Base-by-base conservation (phyloP, 176 grass and related monocot genomes). In the Eragrostis curvula region DNA sequence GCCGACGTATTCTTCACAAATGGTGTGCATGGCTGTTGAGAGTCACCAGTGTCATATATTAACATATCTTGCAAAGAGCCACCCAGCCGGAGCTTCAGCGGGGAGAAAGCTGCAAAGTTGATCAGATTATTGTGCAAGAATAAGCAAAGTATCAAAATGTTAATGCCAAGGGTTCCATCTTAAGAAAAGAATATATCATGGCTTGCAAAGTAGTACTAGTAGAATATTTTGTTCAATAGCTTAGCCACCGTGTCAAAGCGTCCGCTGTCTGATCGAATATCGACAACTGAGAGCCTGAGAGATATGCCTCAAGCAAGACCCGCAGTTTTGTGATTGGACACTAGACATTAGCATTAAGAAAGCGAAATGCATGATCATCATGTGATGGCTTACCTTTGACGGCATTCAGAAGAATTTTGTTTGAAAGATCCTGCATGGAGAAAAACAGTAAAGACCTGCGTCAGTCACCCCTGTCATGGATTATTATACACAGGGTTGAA, bases 41-140 rank as follows among this genome's bases (percentile, higher is more conserved):
- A 23, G 15, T 77, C 66, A 46, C 71, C 88, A 5, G 83, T 96
- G 51, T 50, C 83, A 8, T 99, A 99, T 73, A 92, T 78, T 36
- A 99, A 13, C 67, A 85, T 58, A 84, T 99, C 96, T 88, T 99
- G 96, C 80, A 99, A 71, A 44, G 96, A 77, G 61, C 96, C 96
- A 1, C 96, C 96, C 5, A 99, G 85, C 42, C 96, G 88, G 55
- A 99, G 85, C 84, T 91, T 96, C 59, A 99, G 53, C 5, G 96
- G 96, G 57, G 93, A 92, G 84, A 99, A 99, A 27, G 91, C 96
- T 99, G 88, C 23, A 83, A 64, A 79, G 66, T 12, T 18, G 39
- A 30, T 65, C 28, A 44, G 11, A 66, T 48, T 59, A 27, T 68
- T 75, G 25, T 15, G 36, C 11, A 53, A 52, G 6, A 40, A 43